Percentiles rank a stretch among this genome's conserved stretches.
phyloP scores from a whole-genome alignment of 1,284 basidiomycete species.

The Cerrena zonata region DNA sequence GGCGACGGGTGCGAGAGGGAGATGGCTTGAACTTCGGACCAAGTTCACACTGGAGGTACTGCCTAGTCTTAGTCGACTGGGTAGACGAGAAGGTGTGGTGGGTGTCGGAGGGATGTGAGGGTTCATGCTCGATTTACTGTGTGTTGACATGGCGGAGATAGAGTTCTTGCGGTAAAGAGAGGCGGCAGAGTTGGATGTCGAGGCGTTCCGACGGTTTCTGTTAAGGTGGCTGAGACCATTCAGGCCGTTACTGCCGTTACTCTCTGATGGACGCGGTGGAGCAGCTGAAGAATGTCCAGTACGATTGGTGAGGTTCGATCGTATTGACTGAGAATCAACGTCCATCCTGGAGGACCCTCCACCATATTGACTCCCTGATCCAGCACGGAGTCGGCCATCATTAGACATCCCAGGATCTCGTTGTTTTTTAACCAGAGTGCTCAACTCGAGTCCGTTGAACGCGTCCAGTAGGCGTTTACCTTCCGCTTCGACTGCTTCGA shows the following conservation, averaged over 20 bases:
- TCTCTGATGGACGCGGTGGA: too few species aligned
- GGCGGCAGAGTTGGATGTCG: conserved; percentile 6
- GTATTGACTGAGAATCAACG: conserved; percentile 42
- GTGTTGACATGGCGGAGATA: conserved; percentile 42
- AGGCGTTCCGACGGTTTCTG: conserved; percentile 28
- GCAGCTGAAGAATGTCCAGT: too few species aligned
- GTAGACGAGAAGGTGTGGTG: conserved; percentile 7
- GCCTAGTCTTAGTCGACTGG: conserved; percentile 28
- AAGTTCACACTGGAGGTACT: conserved; percentile 45
- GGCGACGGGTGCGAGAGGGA: conserved; percentile 45
- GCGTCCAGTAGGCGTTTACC: conserved; percentile 63
- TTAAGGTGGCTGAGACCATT: too few species aligned
- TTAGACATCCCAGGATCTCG: conserved; percentile 7
- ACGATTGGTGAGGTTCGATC: too few species aligned
- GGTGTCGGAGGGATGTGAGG: conserved; percentile 11
- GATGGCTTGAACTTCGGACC: conserved; percentile 39
- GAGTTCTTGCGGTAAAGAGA: conserved; percentile 43
- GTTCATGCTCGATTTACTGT: conserved; percentile 20
- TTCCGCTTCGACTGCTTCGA: conserved; percentile 62
- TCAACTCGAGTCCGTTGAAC: conserved; percentile 69
- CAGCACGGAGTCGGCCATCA: neutral
- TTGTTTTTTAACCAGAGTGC: conserved; percentile 51
- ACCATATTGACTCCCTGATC: conserved; percentile 10
- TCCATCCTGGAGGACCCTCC: conserved; percentile 22
- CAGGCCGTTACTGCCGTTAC: too few species aligned